Base-by-base conservation (phyloP, 2,329 filamentous ascomycete species). In the Gnomoniopsis smithogilvyi region DNA sequence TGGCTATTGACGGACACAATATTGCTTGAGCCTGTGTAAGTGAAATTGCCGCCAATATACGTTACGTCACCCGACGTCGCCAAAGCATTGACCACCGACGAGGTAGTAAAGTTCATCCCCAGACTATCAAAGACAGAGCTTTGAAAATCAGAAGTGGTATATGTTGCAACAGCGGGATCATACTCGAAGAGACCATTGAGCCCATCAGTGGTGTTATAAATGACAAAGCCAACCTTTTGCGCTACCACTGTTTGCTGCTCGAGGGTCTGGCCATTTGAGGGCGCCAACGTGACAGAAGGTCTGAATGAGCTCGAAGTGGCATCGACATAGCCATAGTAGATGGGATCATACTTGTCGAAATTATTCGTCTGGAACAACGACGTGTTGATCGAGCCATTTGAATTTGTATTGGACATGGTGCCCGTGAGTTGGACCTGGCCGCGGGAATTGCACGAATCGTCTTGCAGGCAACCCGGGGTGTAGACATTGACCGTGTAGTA, bases 301-400 rank as follows among this genome's bases (percentile, higher is more conserved):
- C 87, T 87, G 78, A 97, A 97, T 21, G 82, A 83, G 63, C 77
- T 78, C 11, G 84, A 88, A 55, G 83, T 86, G 56, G 87, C 87
- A 69, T 98, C 92, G 56, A 99, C 86, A 64, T 86, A 86, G 50
- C 93, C 95, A 64, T 88, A 89, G 74, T 92, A 96, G 60, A 99
- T 87, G 65, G 91, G 87, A 70, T 99, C 95, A 69, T 96, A 98
- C 74, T 99, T 99, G 78, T 98, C 94, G 72, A 88, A 96, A 70
- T 96, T 84, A 75, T 99, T 99, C 19, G 93, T 96, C 73, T 99
- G 95, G 70, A 84, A 96, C 8, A 97, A 76, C 0, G 83, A 81
- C 1, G 80, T 84, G 30, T 84, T 80, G 66, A 73, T 69, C 58
- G 74, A 67, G 69, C 79, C 67, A 22, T 62, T 54, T 3, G 57